Base-by-base conservation (phyloP, 2,329 filamentous ascomycete genomes). In the Phialemoniopsis sp. region DNA sequence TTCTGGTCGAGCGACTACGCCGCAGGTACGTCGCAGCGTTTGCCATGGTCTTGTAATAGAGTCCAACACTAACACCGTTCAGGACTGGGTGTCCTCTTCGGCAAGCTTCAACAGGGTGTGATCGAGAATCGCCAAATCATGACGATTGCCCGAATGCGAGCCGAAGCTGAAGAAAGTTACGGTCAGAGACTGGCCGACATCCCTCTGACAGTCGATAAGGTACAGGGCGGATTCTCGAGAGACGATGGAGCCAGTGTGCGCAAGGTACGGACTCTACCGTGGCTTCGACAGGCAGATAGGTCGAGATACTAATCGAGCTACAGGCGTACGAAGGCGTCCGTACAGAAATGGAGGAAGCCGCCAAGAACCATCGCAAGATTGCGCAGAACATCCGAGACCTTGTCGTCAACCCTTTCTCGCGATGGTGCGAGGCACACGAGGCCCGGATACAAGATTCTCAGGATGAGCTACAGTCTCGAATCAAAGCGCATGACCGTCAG, bases 1-100 rank as follows among this genome's bases (percentile, higher is more conserved):
- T 97, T 98, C 70, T 98, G 93, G 93, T 95, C 93, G 46, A 80
- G 81, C 60, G 93, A 98, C 76, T 97, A 97, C 75, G 91, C 91
- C 61, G 89, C 87, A 73, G 90, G 86, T 87, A 69, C 62, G 76
- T 57, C 13, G 17, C 43, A 30, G 39, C 34, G 18, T 6, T 6
- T 26, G 21, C 21, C 21, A 15, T 5, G 29, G 32, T 32, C 17
- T 26, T 15, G 15, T 8, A 15, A 18, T 9, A 3, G 21, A 16
- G 8, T 15, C 13, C n/a, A 3, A 4, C 18, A 35, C 44, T 52
- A 31, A 53, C 40, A 32, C 15, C 30, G 15, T 29, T 16, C 32
- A 84, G 82, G 93, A 46, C 79, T 98, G 50, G 90, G 91, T 40
- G 89, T 97, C 48, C 78, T 98, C 49, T 98, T 97, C 58, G 82